A percentile compares a stretch with the other conserved stretches of the same genome.
Evolutionary conservation across 257 asterid genomes (phyloP).

Genomic region (Solanum virginianum): DNA sequence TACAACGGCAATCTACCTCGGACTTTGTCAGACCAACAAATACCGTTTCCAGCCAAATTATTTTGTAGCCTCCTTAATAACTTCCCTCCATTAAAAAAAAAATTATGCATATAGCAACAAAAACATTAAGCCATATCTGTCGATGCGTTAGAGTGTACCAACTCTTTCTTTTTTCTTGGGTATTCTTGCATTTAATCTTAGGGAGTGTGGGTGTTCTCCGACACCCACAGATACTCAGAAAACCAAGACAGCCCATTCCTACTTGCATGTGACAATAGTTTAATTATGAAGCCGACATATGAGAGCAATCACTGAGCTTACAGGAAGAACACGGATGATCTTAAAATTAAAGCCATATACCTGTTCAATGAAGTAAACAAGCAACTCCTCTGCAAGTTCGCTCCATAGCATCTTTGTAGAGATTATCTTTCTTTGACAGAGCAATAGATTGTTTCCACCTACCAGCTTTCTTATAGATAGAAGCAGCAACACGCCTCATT

Average conservation of each 20-base stretch:
- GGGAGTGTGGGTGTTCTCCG: not conserved
- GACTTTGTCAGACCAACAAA: not conserved
- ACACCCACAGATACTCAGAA: not conserved
- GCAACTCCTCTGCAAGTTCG: slow-evolving; percentile 99
- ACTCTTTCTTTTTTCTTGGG: not conserved
- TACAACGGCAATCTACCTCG: not conserved
- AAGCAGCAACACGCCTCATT: slow-evolving; percentile 99
- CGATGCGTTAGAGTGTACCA: not conserved
- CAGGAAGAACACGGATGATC: not conserved
- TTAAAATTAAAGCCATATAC: slow-evolving; percentile 18
- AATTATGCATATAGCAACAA: not conserved
- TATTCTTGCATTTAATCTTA: not conserved
- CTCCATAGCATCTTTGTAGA: slow-evolving; percentile 99
- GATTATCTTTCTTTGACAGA: slow-evolving; percentile 90
- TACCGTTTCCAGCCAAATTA: not conserved
- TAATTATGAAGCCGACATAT: not conserved
- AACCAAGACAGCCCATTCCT: not conserved
- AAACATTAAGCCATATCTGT: not conserved
- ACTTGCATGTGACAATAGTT: not conserved
- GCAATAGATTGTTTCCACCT: slow-evolving; percentile 98
- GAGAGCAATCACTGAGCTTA: not conserved
- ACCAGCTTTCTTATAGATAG: slow-evolving; percentile 97
- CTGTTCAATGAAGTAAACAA: slow-evolving; percentile 92
- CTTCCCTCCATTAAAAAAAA: not conserved
- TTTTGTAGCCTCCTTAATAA: not conserved